These are phyloP conservation scores for Tylopilus sp. DNA, from an alignment of 768 basidiomycete species.

Conservation along the genomic window DNA sequence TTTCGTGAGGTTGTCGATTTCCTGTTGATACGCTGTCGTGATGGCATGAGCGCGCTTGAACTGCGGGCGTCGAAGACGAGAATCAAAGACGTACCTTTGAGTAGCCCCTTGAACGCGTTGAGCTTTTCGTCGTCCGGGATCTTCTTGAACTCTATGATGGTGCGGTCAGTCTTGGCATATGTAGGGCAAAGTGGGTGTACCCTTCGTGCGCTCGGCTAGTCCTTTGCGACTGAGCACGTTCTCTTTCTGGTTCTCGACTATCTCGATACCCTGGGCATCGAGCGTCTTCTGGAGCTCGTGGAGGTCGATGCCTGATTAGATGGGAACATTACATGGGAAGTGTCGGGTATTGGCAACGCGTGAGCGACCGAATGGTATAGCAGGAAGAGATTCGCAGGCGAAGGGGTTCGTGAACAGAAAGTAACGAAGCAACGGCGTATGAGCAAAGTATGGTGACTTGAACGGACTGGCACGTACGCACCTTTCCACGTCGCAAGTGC, in stretches of 20 bases:
- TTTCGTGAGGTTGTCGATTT: conserved; percentile 93
- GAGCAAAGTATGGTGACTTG: not conserved
- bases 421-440: not conserved
- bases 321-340: not conserved
- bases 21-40: conserved; percentile 89
- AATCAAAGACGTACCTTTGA: conserved; percentile 62
- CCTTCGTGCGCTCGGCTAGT: conserved; percentile 94
- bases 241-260: conserved; percentile 99
- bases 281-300: conserved; percentile 89
- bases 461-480: conserved; percentile 22
- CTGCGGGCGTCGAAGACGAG: too few relatives aligned
- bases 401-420: not conserved
- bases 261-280: conserved; percentile 88
- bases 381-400: too few relatives aligned
- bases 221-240: conserved; percentile 90
- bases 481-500: conserved; percentile 93
- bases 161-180: not conserved
- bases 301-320: conserved; percentile 71
- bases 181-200: conserved; percentile 33
- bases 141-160: conserved; percentile 87
- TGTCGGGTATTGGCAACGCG: too few relatives aligned
- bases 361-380: too few relatives aligned
- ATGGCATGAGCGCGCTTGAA: not conserved
- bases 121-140: conserved; percentile 87
- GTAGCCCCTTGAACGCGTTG: conserved; percentile 80